Evolutionary conservation across 108 stramenopile genomes (phyloP).

Genomic region (Tribonema minus): DNA sequence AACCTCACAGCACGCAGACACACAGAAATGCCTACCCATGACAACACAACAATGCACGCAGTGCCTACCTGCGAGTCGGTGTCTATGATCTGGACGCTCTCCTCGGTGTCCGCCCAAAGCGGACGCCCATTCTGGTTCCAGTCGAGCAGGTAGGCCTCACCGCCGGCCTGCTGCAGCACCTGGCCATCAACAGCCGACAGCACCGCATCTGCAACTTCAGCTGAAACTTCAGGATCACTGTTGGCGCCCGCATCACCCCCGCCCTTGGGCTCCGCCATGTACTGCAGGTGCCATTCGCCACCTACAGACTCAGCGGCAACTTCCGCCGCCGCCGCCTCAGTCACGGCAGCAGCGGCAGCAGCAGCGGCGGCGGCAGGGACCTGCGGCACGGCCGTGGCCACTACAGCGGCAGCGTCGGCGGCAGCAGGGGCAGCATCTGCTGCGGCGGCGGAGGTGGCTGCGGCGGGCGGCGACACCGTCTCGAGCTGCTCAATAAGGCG

Average conservation of each 20-base stretch:
- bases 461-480: constrained; percentile 1
- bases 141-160: constrained; percentile 20
- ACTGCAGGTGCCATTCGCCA: constrained; percentile 42
- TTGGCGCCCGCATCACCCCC: not conserved
- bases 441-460: not conserved
- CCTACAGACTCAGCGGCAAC: not conserved
- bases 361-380: not conserved
- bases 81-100: constrained; percentile 41
- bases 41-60: too few relatives aligned
- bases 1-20: too few relatives aligned
- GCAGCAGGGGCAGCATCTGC: not conserved
- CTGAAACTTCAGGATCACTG: too few relatives aligned
- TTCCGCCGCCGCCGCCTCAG: not conserved
- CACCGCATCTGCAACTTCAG: not conserved
- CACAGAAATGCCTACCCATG: too few relatives aligned
- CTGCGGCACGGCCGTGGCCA: not conserved
- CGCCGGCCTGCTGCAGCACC: constrained; percentile 10
- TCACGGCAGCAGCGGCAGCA: not conserved
- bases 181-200: not conserved
- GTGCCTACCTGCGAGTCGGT: constrained; percentile 3
- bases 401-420: not conserved
- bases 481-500: constrained; percentile 32
- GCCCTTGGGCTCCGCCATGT: constrained; percentile 1
- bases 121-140: constrained; percentile 32
- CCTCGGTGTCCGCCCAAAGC: constrained; percentile 36